Conservation (phyloP, 2,329 filamentous ascomycete genomes). For the Trichoderma lentiforme region DNA sequence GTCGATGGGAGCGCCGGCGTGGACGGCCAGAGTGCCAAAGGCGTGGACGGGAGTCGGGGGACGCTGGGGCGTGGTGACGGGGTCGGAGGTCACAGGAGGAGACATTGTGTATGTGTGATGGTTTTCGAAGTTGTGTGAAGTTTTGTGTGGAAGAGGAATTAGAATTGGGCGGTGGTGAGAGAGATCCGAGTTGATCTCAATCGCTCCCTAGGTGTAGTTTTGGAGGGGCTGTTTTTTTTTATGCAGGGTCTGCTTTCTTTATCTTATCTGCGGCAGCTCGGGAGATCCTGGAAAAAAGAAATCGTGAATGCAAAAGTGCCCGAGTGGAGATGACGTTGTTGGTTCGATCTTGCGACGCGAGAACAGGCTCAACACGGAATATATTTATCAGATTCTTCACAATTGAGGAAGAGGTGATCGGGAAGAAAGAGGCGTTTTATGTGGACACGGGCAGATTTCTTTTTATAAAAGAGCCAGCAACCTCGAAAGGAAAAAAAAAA, state of each 20-base stretch:
- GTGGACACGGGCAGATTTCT: background rate
- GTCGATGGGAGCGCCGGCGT: conserved; percentile 89
- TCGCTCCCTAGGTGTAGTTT: background rate
- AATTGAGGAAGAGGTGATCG: background rate
- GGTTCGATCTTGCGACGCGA: background rate
- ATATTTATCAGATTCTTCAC: background rate
- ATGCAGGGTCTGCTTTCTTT: conserved; percentile 19
- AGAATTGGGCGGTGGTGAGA: background rate
- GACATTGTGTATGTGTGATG: conserved; percentile 25
- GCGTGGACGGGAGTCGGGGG: conserved; percentile 68
- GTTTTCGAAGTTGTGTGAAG: background rate
- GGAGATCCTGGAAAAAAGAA: background rate
- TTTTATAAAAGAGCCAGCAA: background rate
- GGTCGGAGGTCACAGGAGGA: conserved; percentile 38
- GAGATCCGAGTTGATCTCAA: background rate
- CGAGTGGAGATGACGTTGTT: background rate
- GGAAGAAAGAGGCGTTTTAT: background rate
- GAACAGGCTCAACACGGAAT: background rate
- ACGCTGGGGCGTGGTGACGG: conserved; percentile 70
- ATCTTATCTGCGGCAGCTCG: conserved; percentile 4
- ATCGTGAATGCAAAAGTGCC: background rate
- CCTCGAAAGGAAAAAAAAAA: background rate
- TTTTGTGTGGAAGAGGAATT: background rate
- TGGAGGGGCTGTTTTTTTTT: conserved; percentile 7
- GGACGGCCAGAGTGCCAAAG: conserved; percentile 92